Percentiles rank a stretch among this genome's conserved stretches.
phyloP scores from a whole-genome alignment of 2,329 filamentous ascomycete species.

The Calonectria crousiana region DNA sequence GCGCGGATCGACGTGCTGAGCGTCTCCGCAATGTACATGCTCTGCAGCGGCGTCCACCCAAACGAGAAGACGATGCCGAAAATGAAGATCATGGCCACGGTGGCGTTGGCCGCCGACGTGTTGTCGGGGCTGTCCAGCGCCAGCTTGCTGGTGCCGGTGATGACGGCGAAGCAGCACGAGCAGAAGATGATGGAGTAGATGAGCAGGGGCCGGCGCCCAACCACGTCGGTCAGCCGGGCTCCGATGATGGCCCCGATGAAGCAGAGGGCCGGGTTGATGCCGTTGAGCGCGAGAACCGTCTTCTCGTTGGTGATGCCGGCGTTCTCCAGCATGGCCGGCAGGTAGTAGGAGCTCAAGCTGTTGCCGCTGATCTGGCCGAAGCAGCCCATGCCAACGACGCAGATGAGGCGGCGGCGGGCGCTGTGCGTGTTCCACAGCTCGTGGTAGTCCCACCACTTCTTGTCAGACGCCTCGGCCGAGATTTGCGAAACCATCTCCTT shows the following conservation, averaged over 20 bases:
- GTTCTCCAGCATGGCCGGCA: conserved; percentile 63
- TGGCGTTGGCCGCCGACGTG: conserved; percentile 54
- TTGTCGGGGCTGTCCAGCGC: conserved; percentile 52
- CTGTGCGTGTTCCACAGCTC: conserved; percentile 64
- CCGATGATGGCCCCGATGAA: conserved; percentile 64
- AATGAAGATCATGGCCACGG: conserved; percentile 63
- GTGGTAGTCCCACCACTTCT: conserved; percentile 68
- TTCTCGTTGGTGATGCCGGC: conserved; percentile 64
- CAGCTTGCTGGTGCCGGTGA: conserved; percentile 61
- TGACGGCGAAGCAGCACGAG: conserved; percentile 61
- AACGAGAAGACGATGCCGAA: conserved; percentile 64
- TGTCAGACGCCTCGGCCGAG: conserved; percentile 63
- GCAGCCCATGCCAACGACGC: conserved; percentile 63
- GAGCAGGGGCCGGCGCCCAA: conserved; percentile 69
- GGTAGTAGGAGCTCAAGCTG: conserved; percentile 65
- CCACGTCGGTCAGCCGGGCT: conserved; percentile 65
- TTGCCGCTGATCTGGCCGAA: conserved; percentile 68
- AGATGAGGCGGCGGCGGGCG: conserved; percentile 62
- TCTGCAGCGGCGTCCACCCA: conserved; percentile 62
- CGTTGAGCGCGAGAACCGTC: conserved; percentile 63
- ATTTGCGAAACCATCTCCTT: conserved; percentile 62
- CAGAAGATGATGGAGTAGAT: conserved; percentile 60
- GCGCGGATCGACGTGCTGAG: conserved; percentile 59
- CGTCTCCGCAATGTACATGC: conserved; percentile 63
- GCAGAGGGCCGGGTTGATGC: conserved; percentile 66